Evolutionary conservation across 1,139 yeast species (phyloP), one percentile per base, ranked within the genome.

Genomic region (Blastobotrys arbuscula): DNA sequence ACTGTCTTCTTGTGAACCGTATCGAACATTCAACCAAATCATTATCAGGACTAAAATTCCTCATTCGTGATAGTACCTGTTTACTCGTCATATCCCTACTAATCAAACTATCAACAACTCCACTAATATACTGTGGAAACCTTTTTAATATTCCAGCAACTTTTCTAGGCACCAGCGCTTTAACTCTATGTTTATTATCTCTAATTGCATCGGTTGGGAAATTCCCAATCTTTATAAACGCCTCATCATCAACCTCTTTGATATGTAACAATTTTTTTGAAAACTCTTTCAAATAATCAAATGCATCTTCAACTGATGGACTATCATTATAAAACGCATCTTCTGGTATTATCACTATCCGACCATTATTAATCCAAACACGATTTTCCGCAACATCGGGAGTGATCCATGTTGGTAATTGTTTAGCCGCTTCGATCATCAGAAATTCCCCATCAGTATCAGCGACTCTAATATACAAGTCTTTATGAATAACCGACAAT

Each of bases 381-480:
- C 82, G 61, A 53, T 77, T 73, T 9, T 61, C 56, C 0, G 76
- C 65, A 30, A 62, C 62, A 4, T 60, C 66, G 0, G 78, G 78
- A 10, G 63, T 64, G 9, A 77, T 55, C 75, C 78, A 74, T 1
- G 65, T 68, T 0, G 79, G 79, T 1, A 75, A 49, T 2, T 57
- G 50, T 12, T 75, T 74, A 35, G 74, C 69, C 2, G 75, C 70
- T 50, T 77, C 79, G 10, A 77, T 72, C 45, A 82, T 60, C 3
- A 82, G 49, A 43, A 78, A 74, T 52, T 82, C 88, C 2, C 79
- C 78, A 44, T 77, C 82, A 0, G 75, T 72, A 58, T 81, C 85
- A 54, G 71, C 68, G 1, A 77, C 54, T 48, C 76, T 78, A 9
- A 79, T 67, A 57, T 66, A 77, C 2, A 77, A 53, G 46, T 76